phyloP scores from a whole-genome alignment of 768 basidiomycete genomes.

The Mycena sanguinolenta region DNA sequence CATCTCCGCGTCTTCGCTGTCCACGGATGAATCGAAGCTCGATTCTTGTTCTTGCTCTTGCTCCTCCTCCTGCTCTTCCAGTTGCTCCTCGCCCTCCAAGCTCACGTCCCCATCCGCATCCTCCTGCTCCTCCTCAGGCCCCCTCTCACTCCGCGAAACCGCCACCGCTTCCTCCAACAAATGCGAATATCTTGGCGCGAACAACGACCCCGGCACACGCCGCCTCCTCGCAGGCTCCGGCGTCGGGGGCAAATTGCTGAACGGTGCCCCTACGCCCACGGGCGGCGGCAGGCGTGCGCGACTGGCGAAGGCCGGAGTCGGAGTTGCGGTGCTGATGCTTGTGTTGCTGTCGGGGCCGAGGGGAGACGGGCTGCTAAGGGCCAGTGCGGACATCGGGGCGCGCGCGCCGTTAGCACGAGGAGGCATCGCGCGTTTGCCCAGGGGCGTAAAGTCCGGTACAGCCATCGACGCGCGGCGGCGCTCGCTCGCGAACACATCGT shows the following conservation, averaged over 20 bases:
- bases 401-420: conserved; percentile 35
- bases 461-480: conserved; percentile 47
- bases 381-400: conserved; percentile 34
- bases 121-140: conserved; percentile 1
- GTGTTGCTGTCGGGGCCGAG: too few relatives aligned
- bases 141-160: conserved; percentile 41
- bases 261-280: conserved; percentile 38
- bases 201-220: conserved; percentile 55
- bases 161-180: conserved; percentile 68
- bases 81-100: conserved; percentile 11
- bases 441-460: conserved; percentile 69
- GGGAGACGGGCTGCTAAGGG: conserved; percentile 1
- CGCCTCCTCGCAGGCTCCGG: conserved; percentile 21
- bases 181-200: conserved; percentile 71
- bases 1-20: conserved; percentile 32
- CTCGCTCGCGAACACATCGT: conserved; percentile 10
- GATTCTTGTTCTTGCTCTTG: conserved; percentile 43
- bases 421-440: conserved; percentile 51
- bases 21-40: conserved; percentile 28
- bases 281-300: conserved; percentile 31
- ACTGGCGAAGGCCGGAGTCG: too few relatives aligned
- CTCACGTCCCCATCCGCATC: not conserved
- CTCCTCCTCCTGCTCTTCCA: conserved; percentile 18
- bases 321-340: too few relatives aligned
- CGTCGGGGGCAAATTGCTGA: conserved; percentile 46